Evolutionary conservation across 352 stramenopile species (phyloP), one percentile per base, ranked within the genome.

Genomic region (Phytopythium sindhum): DNA sequence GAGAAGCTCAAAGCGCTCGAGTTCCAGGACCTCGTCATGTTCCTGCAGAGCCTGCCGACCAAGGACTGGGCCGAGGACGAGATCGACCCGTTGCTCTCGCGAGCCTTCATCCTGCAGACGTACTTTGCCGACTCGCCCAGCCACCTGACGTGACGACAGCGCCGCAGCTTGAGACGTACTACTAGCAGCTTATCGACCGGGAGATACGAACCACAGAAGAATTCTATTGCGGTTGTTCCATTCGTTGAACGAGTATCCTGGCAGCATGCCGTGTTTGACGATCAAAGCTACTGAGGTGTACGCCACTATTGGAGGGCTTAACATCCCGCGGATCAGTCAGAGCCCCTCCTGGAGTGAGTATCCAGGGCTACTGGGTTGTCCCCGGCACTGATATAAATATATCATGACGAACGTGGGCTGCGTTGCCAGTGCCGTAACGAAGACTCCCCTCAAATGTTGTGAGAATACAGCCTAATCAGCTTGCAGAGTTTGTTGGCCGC

Each of bases 21-120:
- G 59, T 99, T 99, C 75, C 97, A 99, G 74, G 93, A 98, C 62
- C 84, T 99, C 45, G 96, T 99, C 63, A 77, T 98, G 29, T 99
- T 98, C 67, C 73, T 98, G 65, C 96, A 98, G 75, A 96, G 97
- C 53, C 85, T 99, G 51, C 97, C 97, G 23, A 99, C 97, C 6
- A 92, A 97, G 61, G 87, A 98, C 65, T 99, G 97, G 97, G 78
- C 75, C 23, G 96, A 99, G 66, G 93, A 97, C 65, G 95, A 99
- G 72, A 97, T 99, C 65, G 97, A 99, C 72, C 97, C 98, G 63
- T 78, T 99, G 60, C 85, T 99, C 26, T 99, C 95, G 56, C 97
- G 98, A 67, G 98, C 98, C 21, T 99, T 97, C 68, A 97, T 98
- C 60, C 65, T 98, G 60, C 89, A 96, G 70, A 96, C 88, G 48